Percentiles rank a stretch among this genome's conserved stretches.
phyloP scores from a whole-genome alignment of 345 rosid species.

The Chamaenerion angustifolium region DNA sequence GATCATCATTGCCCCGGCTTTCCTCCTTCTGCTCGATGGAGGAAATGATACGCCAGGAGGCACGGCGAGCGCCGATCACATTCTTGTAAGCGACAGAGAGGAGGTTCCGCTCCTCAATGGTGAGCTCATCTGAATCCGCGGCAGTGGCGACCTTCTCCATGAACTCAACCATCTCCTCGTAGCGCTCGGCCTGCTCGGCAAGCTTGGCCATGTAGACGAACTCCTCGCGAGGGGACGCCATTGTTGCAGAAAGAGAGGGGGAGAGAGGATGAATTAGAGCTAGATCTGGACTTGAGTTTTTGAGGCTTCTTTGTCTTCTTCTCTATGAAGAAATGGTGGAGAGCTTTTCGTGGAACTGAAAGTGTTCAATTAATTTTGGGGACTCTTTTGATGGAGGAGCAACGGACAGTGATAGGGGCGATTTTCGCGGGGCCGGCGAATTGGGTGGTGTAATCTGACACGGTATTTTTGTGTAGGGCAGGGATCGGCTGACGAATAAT shows the following conservation, averaged over 20 bases:
- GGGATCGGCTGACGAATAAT: neutral
- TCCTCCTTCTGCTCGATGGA: constrained; percentile 90
- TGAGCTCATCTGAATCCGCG: constrained; percentile 48
- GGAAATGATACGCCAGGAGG: constrained; percentile 85
- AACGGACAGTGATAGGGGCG: too few relatives aligned
- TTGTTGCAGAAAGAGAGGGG: constrained; percentile 7
- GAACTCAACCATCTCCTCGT: constrained; percentile 92
- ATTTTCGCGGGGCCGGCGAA: constrained; percentile 20
- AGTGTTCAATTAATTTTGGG: too few relatives aligned
- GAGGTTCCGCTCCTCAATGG: constrained; percentile 81
- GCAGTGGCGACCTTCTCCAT: constrained; percentile 73
- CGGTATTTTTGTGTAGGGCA: neutral
- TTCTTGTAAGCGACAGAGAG: constrained; percentile 95
- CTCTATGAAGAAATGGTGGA: neutral
- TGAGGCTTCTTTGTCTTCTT: neutral
- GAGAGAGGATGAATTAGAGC: constrained; percentile 1
- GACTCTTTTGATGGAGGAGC: too few relatives aligned
- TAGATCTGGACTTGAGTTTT: constrained; percentile 7
- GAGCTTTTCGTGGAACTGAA: constrained; percentile 5
- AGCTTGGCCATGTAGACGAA: constrained; percentile 86
- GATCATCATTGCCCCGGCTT: constrained; percentile 84
- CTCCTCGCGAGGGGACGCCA: constrained; percentile 55
- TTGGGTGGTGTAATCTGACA: constrained; percentile 3
- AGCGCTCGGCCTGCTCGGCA: constrained; percentile 90
- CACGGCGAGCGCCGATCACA: constrained; percentile 91